Evolutionary conservation across 305 asterid species (phyloP).

Genomic region (Fraxinus platypoda): DNA sequence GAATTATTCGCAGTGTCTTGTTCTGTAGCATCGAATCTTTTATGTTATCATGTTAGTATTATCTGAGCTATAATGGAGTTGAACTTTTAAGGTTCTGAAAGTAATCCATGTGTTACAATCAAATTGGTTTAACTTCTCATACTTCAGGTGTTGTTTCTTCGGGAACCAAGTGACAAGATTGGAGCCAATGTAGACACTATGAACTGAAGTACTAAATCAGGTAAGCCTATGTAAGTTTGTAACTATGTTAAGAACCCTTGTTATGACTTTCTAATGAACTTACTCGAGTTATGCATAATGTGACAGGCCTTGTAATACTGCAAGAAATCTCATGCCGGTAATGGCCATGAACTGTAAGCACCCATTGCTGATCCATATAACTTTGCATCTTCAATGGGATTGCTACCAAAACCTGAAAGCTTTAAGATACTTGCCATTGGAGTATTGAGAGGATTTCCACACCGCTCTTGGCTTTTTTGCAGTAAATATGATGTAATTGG

Average conservation of each 20-base stretch:
- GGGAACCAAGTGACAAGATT: neutral
- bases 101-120: neutral
- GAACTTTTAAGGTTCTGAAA: neutral
- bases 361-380: neutral
- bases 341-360: neutral
- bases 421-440: neutral
- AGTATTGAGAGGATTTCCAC: neutral
- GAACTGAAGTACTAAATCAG: too few relatives aligned
- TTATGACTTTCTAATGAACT: neutral
- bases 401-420: neutral
- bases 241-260: too few relatives aligned
- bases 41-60: neutral
- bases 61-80: neutral
- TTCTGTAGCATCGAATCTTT: neutral
- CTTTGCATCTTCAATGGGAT: neutral
- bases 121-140: neutral
- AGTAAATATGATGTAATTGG: neutral
- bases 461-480: neutral
- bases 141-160: neutral
- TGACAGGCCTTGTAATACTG: neutral
- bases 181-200: neutral
- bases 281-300: neutral
- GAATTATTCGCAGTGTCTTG: neutral
- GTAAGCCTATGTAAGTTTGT: too few relatives aligned
- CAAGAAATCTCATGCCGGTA: neutral